Conservation (phyloP, 345 rosid genomes). For the Brassica juncea region DNA sequence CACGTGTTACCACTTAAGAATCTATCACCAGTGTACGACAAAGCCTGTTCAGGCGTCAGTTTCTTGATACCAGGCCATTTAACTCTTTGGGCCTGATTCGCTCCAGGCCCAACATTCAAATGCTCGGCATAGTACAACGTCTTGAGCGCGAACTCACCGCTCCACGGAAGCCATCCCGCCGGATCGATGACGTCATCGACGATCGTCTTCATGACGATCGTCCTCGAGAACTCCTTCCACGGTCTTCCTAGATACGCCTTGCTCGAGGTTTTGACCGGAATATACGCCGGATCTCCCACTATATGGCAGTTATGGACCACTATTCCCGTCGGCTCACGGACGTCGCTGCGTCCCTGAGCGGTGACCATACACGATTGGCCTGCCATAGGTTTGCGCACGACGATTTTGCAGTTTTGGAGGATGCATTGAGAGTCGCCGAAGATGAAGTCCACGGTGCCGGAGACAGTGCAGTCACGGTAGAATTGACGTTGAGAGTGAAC, state of each 20-base stretch:
- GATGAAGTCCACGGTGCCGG: constrained; percentile 73
- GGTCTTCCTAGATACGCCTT: constrained; percentile 80
- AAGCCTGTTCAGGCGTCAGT: constrained; percentile 27
- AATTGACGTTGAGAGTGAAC: constrained; percentile 64
- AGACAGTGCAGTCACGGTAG: constrained; percentile 69
- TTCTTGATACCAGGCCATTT: constrained; percentile 59
- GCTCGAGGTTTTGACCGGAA: constrained; percentile 39
- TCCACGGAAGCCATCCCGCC: constrained; percentile 63
- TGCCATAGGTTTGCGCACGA: constrained; percentile 51
- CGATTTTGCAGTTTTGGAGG: constrained; percentile 65
- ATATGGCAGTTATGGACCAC: constrained; percentile 62
- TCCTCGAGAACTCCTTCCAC: constrained; percentile 58
- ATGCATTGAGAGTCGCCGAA: constrained; percentile 57
- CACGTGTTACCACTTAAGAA: constrained; percentile 51
- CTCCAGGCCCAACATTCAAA: constrained; percentile 63
- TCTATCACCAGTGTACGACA: constrained; percentile 34
- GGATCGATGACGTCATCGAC: constrained; percentile 59
- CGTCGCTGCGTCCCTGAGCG: constrained; percentile 62
- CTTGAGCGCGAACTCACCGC: constrained; percentile 46
- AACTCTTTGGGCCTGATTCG: constrained; percentile 47
- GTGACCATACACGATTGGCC: constrained; percentile 60
- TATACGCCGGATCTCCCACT: constrained; percentile 45
- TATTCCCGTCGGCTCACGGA: constrained; percentile 38
- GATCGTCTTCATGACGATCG: constrained; percentile 57
- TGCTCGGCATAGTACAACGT: constrained; percentile 63